Conservation (phyloP, 2,329 filamentous ascomycete genomes). For the Xylaria arbuscula region DNA sequence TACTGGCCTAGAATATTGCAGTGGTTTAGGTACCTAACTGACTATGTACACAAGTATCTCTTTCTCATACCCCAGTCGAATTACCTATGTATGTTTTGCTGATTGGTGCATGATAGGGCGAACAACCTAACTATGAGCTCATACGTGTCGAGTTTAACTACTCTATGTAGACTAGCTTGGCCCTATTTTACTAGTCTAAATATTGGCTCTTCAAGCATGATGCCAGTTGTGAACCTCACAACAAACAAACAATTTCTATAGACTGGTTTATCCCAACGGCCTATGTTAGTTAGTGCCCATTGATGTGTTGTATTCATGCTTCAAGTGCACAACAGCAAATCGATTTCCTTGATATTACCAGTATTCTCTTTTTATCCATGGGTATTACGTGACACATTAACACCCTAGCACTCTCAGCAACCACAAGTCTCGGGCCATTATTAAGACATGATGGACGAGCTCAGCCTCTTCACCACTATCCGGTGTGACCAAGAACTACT, state of each 20-base stretch:
- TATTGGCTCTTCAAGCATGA: neutral
- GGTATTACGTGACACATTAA: neutral
- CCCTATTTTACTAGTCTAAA: neutral
- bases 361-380: no score
- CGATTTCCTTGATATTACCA: neutral
- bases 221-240: neutral
- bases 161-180: neutral
- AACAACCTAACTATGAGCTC: constrained; percentile 21
- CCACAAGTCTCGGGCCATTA: constrained; percentile 42
- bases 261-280: neutral
- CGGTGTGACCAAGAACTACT: constrained; percentile 74
- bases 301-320: neutral
- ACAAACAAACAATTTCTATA: no score
- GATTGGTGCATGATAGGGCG: constrained; percentile 24
- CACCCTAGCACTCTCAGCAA: neutral
- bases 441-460: constrained; percentile 51
- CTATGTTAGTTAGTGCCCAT: neutral
- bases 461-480: constrained; percentile 76
- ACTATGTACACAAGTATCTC: no score
- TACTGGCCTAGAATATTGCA: neutral
- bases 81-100: constrained; percentile 12
- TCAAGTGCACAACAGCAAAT: neutral
- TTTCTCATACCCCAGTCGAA: neutral
- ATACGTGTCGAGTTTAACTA: constrained; percentile 36
- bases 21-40: no score